Base-by-base conservation (phyloP, 2,329 filamentous ascomycete species). In the Zymoseptoria crescenta region DNA sequence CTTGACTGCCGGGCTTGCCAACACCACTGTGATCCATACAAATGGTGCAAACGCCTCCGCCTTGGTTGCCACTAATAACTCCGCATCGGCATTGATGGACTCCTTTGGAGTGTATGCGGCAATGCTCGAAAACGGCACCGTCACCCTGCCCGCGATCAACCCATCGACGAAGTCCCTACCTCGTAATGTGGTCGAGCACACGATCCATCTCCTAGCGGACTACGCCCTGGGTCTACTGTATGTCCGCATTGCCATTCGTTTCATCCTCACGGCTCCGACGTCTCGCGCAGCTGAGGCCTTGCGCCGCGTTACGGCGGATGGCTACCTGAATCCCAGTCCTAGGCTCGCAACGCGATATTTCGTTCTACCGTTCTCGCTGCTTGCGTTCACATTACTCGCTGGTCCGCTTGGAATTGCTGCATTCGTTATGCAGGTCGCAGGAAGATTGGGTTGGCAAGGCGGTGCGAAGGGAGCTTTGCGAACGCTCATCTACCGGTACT, bases 211-310 rank as follows among this genome's bases (percentile, higher is more conserved):
- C 62, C 87, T 97, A 49, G 93, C 97, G 71, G 87, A 92, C 59
- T 99, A 93, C 91, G 96, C 92, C 0, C 79, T 99, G 1, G 94
- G 94, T 4, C 82, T 99, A 21, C 81, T 99, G 2, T 96, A 96
- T 73, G 81, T 95, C 29, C 92, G 96, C 64, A 84, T 97, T 67
- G 83, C 83, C 0, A 82, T 85, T 16, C 86, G 88, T 48, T 76
- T 91, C 67, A 80, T 91, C 27, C 78, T 87, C 10, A 81, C 87
- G 68, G 81, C 90, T 63, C 83, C 84, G 8, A 81, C 85, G 8
- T 87, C 87, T 8, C 86, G 89, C 3, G 82, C 88, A 0, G 87
- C 91, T 0, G 80, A 84, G 55, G 90, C 91, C 0, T 83, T 96
- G 16, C 83, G 85, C 1, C 87, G 86, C 2, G 80, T 91, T 58